phyloP scores from a whole-genome alignment of 208 protist species.

The Zelonia costaricensis region DNA sequence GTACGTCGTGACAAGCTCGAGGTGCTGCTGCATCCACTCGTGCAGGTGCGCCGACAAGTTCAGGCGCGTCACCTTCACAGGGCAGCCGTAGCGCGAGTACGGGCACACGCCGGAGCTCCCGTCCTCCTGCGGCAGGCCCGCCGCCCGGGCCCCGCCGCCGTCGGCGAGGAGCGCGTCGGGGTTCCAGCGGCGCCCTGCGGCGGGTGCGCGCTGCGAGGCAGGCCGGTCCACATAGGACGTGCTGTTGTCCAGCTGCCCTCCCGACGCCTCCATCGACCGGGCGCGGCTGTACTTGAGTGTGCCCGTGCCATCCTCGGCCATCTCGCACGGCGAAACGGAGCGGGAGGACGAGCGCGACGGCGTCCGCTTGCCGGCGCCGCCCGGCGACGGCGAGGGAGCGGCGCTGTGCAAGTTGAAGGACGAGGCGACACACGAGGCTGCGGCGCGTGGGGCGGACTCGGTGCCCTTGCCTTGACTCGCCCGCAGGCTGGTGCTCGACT shows the following conservation, averaged over 20 bases:
- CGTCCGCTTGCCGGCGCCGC: not conserved
- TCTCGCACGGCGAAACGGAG: not conserved
- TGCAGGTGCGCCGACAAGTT: constrained; percentile 50
- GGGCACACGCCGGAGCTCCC: constrained; percentile 42
- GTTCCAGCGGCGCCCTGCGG: constrained; percentile 8
- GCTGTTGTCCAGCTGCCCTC: constrained; percentile 13
- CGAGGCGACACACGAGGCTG: not conserved
- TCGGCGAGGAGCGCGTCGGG: not conserved
- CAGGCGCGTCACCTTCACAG: constrained; percentile 38
- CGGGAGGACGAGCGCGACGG: not conserved
- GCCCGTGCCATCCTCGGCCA: constrained; percentile 3
- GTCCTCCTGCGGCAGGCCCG: constrained; percentile 7
- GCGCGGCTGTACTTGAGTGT: constrained; percentile 28
- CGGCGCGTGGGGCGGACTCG: not conserved
- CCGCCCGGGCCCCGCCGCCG: not conserved
- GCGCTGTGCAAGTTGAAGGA: not conserved
- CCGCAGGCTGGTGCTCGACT: constrained; percentile 6
- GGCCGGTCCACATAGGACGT: constrained; percentile 9
- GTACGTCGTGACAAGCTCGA: constrained; percentile 68
- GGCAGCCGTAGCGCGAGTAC: constrained; percentile 74
- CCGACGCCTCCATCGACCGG: constrained; percentile 10
- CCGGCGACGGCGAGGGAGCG: constrained; percentile 2
- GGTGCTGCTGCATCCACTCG: constrained; percentile 58
- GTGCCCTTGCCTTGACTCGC: not conserved
- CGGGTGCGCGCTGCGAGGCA: constrained; percentile 16